Conservation (phyloP, 495 filamentous ascomycete genomes). For the Aspergillus conjunctus region DNA sequence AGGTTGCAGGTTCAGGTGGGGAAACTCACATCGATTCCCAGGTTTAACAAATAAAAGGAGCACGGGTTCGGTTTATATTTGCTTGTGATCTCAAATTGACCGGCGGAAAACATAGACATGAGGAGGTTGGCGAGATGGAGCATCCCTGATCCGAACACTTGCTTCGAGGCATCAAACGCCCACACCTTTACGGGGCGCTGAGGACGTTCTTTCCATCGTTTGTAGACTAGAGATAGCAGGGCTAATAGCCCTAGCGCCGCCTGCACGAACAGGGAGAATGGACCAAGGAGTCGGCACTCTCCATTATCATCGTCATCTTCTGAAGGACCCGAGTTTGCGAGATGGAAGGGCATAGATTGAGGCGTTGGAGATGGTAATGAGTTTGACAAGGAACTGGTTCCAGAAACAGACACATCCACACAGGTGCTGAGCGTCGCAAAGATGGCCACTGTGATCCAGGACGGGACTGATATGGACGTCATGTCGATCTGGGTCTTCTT, state of each 20-base stretch:
- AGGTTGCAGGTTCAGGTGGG: not conserved
- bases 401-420: constrained; percentile 17
- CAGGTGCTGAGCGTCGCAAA: constrained; percentile 18
- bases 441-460: constrained; percentile 5
- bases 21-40: constrained; percentile 88
- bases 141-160: constrained; percentile 91
- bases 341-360: constrained; percentile 15
- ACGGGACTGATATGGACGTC: constrained; percentile 7
- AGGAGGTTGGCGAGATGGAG: constrained; percentile 89
- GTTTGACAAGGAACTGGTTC: constrained; percentile 8
- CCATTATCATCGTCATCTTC: constrained; percentile 49
- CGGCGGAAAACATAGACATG: constrained; percentile 92
- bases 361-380: constrained; percentile 22
- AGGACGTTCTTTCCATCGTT: constrained; percentile 87
- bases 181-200: constrained; percentile 92
- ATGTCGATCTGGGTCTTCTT: constrained; percentile 13
- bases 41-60: constrained; percentile 90
- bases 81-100: constrained; percentile 62
- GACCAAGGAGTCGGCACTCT: constrained; percentile 81
- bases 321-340: constrained; percentile 22
- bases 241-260: constrained; percentile 83
- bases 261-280: constrained; percentile 88
- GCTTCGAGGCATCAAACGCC: constrained; percentile 96
- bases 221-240: constrained; percentile 83
- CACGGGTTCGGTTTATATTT: constrained; percentile 86